Percentiles rank a stretch among this genome's conserved stretches.
Evolutionary conservation across 257 asterid genomes (phyloP).

Genomic region (Petunia secreta): DNA sequence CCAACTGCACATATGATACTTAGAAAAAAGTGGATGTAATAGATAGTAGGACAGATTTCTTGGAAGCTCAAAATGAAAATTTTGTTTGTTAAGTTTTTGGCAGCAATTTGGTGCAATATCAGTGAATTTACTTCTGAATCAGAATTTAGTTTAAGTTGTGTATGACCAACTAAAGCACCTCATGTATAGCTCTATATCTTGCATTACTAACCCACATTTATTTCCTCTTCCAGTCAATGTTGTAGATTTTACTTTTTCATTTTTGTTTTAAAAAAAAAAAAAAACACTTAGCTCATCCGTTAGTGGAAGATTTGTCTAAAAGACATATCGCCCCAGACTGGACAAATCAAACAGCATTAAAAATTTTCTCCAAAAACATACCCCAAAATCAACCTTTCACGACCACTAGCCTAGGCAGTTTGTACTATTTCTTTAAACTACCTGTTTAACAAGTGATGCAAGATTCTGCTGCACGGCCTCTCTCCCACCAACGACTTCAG

Average conservation of each 20-base stretch:
- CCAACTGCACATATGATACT: not conserved
- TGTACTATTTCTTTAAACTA: slow-evolving; percentile 24
- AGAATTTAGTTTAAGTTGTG: not conserved
- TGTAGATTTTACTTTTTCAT: not conserved
- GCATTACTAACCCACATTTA: not conserved
- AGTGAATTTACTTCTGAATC: not conserved
- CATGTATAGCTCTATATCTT: not conserved
- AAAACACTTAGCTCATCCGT: not conserved
- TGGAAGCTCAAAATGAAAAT: not conserved
- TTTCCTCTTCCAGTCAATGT: not conserved
- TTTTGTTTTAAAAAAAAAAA: not conserved
- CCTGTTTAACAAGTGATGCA: slow-evolving; percentile 73
- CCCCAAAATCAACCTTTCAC: not conserved
- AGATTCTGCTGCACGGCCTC: slow-evolving; percentile 71
- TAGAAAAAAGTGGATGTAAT: not conserved
- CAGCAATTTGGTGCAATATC: not conserved
- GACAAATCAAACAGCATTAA: not conserved
- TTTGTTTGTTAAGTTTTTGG: not conserved
- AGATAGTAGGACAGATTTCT: not conserved
- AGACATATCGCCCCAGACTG: not conserved
- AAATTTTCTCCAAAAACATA: not conserved
- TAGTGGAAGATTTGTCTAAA: not conserved
- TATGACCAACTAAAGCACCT: not conserved
- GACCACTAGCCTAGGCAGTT: not conserved
- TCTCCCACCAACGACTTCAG: slow-evolving; percentile 81